Base-by-base conservation (phyloP, 352 stramenopile species). In the Phytophthora hibernalis region DNA sequence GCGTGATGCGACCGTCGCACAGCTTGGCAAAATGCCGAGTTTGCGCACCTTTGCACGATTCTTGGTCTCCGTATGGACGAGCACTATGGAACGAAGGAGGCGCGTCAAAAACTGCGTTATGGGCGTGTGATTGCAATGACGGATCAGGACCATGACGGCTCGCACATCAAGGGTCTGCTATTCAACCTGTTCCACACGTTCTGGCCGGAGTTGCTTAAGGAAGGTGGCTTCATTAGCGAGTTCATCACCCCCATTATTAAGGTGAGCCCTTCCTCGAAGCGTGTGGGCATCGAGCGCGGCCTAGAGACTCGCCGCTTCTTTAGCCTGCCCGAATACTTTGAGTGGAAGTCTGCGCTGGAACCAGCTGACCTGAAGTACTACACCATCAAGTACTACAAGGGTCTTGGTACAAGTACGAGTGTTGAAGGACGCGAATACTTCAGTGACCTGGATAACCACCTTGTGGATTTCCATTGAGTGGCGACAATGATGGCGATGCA, bases 221-320 rank as follows among this genome's bases (percentile, higher is more conserved):
- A 96, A 47, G 83, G 90, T 12, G 91, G 92, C 18, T 99, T 99
- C 59, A 78, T 99, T 10, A 94, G 98, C 65, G 97, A 99, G 63
- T 99, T 99, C 75, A 99, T 99, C 75, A 99, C 98, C 26, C 97
- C 98, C 13, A 98, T 99, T 68, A 97, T 99, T 57, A 99, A 99
- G 75, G 96, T 90, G 21, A 91, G 77, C 21, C 74, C 92, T 28
- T 89, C 85, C 0, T 79, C 61, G 2, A 76, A 79, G 56, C 70
- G 67, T 21, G 33, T 65, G 35, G 65, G 31, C 89, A 97, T 68
- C 85, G 91, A 93, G 26, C 79, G 83, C 52, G 75, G 68, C 26
- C 61, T 90, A 10, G 61, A 90, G 31, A 74, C 77, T 2, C 69
- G 79, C n/a, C 94, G 89, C 1, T 99, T 99, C 74, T 99, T 98